phyloP scores from a whole-genome alignment of 345 rosid species.

The Geranium rotundifolium region DNA sequence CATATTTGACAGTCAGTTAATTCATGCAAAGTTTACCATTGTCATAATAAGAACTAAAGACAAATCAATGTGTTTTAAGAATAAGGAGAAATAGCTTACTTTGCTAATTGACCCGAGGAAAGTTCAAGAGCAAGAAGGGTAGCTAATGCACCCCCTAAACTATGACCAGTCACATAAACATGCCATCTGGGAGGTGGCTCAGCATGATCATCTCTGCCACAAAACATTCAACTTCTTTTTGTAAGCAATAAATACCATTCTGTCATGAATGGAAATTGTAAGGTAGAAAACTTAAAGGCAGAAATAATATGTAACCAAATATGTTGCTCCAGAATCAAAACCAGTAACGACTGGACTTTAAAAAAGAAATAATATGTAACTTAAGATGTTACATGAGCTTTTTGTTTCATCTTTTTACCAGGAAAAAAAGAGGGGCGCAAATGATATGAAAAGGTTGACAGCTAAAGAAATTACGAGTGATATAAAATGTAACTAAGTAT shows the following conservation, averaged over 20 bases:
- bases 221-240: not conserved
- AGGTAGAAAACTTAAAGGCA: not conserved
- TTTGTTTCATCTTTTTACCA: no score
- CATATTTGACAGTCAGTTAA: not conserved
- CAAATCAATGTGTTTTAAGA: not conserved
- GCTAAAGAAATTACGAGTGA: no score
- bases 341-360: no score
- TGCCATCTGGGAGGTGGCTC: conserved; percentile 52
- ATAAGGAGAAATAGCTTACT: conserved; percentile 32
- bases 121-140: conserved; percentile 90
- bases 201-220: conserved; percentile 45
- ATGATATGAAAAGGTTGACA: no score
- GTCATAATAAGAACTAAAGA: no score
- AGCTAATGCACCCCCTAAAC: conserved; percentile 95
- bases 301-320: not conserved
- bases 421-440: no score
- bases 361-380: no score
- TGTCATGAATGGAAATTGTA: not conserved
- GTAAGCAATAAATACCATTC: not conserved
- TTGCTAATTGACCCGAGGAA: conserved; percentile 74
- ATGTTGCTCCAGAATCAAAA: no score
- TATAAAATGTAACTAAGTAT: no score
- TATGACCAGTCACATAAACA: conserved; percentile 91
- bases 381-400: no score
- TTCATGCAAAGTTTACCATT: not conserved